Evolutionary conservation across 371 early-diverging fungal species (phyloP).

Genomic region (Apophysomyces sp.): DNA sequence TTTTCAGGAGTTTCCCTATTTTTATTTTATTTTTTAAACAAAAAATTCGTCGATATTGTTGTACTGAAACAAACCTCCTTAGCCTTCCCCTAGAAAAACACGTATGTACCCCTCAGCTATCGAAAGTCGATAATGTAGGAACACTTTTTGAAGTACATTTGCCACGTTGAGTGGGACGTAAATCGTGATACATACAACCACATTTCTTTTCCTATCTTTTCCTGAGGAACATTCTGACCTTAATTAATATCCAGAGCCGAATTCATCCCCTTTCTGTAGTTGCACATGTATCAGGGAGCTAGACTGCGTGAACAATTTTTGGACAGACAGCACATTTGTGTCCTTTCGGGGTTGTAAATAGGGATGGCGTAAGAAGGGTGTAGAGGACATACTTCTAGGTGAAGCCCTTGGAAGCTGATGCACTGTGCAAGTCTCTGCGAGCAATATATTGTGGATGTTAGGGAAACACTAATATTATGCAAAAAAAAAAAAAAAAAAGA

Average conservation of each 20-base stretch:
- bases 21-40: too few relatives aligned
- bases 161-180: background rate
- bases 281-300: background rate
- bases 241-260: background rate
- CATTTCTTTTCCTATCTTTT: too few relatives aligned
- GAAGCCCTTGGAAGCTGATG: too few relatives aligned
- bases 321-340: background rate
- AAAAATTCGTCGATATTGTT: too few relatives aligned
- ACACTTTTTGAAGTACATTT: background rate
- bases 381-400: too few relatives aligned
- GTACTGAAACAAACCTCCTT: background rate
- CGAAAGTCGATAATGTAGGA: background rate
- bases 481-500: too few relatives aligned
- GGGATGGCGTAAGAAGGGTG: background rate
- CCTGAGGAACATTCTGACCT: too few relatives aligned
- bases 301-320: background rate
- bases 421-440: too few relatives aligned
- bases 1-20: too few relatives aligned
- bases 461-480: too few relatives aligned
- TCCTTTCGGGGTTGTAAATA: background rate
- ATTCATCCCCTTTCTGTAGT: background rate
- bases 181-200: too few relatives aligned
- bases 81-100: background rate
- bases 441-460: too few relatives aligned
- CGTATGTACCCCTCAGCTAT: background rate